A percentile compares a stretch with the other conserved stretches of the same genome.
Evolutionary conservation across 2,329 filamentous ascomycete species (phyloP).

Genomic region (Fonsecaea pugnacius): DNA sequence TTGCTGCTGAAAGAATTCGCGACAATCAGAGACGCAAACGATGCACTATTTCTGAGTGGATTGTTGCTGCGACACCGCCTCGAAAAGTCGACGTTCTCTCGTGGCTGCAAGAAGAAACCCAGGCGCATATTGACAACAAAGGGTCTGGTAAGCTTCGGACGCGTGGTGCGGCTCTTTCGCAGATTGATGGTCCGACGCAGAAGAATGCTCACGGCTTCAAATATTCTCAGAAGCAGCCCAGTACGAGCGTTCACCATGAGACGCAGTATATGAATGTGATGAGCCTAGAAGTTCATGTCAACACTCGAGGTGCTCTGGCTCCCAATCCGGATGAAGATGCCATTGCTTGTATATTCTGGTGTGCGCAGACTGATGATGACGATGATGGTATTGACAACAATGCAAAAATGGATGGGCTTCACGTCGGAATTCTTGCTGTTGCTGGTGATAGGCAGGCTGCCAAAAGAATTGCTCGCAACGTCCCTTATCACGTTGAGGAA

Average conservation of each 20-base stretch:
- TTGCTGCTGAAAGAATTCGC: slow-evolving; percentile 54
- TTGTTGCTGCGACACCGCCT: slow-evolving; percentile 73
- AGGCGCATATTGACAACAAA: slow-evolving; percentile 5
- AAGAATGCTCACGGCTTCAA: slow-evolving; percentile 81
- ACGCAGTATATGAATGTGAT: slow-evolving; percentile 95
- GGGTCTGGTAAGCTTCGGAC: slow-evolving; percentile 21
- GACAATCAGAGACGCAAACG: slow-evolving; percentile 59
- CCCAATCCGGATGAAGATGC: slow-evolving; percentile 92
- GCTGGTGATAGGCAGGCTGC: slow-evolving; percentile 65
- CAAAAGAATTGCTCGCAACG: slow-evolving; percentile 65
- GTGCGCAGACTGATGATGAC: slow-evolving; percentile 78
- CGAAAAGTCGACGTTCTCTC: slow-evolving; percentile 67
- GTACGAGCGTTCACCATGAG: slow-evolving; percentile 78
- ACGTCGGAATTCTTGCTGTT: slow-evolving; percentile 74
- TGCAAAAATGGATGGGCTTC: slow-evolving; percentile 50
- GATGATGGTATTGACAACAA: slow-evolving; percentile 59
- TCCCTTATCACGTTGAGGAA: slow-evolving; percentile 68
- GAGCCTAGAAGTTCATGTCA: slow-evolving; percentile 91
- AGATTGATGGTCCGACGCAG: slow-evolving; percentile 87
- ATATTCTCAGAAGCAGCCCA: slow-evolving; percentile 76
- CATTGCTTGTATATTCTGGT: slow-evolving; percentile 88
- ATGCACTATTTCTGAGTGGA: slow-evolving; percentile 74
- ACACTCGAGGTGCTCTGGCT: slow-evolving; percentile 76
- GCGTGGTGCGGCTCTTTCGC: slow-evolving; percentile 60
- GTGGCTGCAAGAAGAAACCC: slow-evolving; percentile 63